Percentiles rank a stretch among this genome's conserved stretches.
phyloP scores from a whole-genome alignment of 140 eudicot genomes.

The Ambrosia hybrid region DNA sequence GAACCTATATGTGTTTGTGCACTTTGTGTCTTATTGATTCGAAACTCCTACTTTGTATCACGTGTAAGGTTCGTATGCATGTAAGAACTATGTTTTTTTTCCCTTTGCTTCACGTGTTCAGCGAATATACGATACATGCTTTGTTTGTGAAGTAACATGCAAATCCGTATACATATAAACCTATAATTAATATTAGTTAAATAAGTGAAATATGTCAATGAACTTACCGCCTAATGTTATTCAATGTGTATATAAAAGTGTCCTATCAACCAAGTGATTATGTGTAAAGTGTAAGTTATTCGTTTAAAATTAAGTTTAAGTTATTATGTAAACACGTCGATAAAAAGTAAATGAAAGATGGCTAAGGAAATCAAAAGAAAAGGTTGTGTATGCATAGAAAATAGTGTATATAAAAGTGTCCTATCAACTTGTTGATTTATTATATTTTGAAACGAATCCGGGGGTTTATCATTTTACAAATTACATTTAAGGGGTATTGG shows the following conservation, averaged over 20 bases:
- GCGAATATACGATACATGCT: background rate
- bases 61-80: background rate
- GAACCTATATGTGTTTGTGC: no score
- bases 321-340: background rate
- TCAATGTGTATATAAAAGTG: background rate
- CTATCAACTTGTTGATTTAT: no score
- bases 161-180: background rate
- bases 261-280: background rate
- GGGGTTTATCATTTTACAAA: no score
- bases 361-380: constrained; percentile 2
- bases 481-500: no score
- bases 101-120: background rate
- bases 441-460: no score
- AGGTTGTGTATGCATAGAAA: background rate
- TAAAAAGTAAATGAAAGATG: constrained; percentile 4
- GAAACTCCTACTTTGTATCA: background rate
- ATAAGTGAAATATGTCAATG: no score
- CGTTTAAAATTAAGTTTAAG: background rate
- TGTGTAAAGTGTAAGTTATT: background rate
- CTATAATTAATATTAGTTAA: background rate
- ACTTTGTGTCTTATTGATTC: background rate
- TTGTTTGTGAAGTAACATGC: background rate
- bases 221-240: background rate
- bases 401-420: no score
- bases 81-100: background rate